Conservation (phyloP, 2,329 filamentous ascomycete genomes). For the Colletotrichum navitas region DNA sequence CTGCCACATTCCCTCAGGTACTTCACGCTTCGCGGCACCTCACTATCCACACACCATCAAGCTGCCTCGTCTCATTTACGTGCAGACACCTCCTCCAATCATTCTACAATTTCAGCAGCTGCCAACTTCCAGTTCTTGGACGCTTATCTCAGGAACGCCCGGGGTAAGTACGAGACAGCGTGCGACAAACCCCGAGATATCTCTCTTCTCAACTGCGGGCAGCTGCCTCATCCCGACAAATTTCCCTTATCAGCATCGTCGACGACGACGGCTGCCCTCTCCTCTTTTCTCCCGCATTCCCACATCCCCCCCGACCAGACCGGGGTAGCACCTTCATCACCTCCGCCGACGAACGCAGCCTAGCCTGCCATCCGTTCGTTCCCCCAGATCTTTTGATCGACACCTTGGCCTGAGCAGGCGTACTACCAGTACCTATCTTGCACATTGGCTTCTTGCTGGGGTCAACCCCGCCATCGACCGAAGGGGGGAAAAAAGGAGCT, state of each 20-base stretch:
- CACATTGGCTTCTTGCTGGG: constrained; percentile 35
- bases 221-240: constrained; percentile 16
- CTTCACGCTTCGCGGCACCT: constrained; percentile 10
- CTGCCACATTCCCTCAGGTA: constrained; percentile 12
- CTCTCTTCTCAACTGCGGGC: constrained; percentile 5
- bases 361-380: constrained; percentile 34
- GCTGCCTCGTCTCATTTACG: constrained; percentile 26
- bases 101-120: constrained; percentile 38
- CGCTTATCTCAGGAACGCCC: constrained; percentile 39
- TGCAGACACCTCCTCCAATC: constrained; percentile 26
- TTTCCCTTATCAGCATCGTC: constrained; percentile 35
- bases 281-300: constrained; percentile 12
- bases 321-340: constrained; percentile 27
- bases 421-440: constrained; percentile 16
- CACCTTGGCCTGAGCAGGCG: constrained; percentile 25
- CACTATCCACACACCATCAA: constrained; percentile 31
- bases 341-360: constrained; percentile 39
- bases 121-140: constrained; percentile 29
- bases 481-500: constrained; percentile 22
- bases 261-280: constrained; percentile 6
- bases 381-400: constrained; percentile 42
- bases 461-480: constrained; percentile 37
- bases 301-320: neutral
- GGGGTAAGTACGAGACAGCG: constrained; percentile 25
- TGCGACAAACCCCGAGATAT: constrained; percentile 35